Conservation (phyloP, 2,329 filamentous ascomycete genomes). For the Penicillium crustosum region DNA sequence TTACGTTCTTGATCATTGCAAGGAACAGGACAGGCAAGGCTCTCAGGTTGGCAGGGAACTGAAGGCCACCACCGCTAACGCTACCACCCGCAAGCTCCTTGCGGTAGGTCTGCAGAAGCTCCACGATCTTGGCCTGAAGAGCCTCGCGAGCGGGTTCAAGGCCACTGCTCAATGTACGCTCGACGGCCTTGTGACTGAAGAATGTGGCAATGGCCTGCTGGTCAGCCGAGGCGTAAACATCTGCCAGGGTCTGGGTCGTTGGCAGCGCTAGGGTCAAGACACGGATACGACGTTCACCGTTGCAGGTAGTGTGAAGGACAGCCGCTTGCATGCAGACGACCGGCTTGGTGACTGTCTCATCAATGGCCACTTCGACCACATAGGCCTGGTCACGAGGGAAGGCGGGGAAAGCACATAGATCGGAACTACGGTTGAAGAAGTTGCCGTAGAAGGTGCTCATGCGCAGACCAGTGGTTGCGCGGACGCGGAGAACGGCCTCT, state of each 20-base stretch:
- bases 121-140: conserved; percentile 84
- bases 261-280: conserved; percentile 92
- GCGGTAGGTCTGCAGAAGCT: conserved; percentile 91
- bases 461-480: conserved; percentile 87
- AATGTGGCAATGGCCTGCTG: conserved; percentile 90
- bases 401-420: conserved; percentile 95
- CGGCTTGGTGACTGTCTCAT: conserved; percentile 88
- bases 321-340: conserved; percentile 91
- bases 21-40: conserved; percentile 88
- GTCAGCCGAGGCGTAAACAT: conserved; percentile 92
- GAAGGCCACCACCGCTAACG: conserved; percentile 86
- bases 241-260: conserved; percentile 84
- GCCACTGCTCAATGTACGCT: conserved; percentile 79
- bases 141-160: conserved; percentile 89
- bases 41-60: conserved; percentile 90
- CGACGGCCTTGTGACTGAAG: conserved; percentile 97
- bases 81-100: conserved; percentile 95
- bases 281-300: conserved; percentile 90
- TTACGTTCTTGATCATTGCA: conserved; percentile 91
- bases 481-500: conserved; percentile 91
- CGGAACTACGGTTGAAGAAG: conserved; percentile 97
- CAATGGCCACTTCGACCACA: conserved; percentile 96
- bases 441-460: conserved; percentile 99
- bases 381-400: conserved; percentile 97
- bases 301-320: conserved; percentile 95